Evolutionary conservation across 176 grass and related monocot species (phyloP), one percentile per base, ranked within the genome.

Genomic region (Cymbopogon citratus): DNA sequence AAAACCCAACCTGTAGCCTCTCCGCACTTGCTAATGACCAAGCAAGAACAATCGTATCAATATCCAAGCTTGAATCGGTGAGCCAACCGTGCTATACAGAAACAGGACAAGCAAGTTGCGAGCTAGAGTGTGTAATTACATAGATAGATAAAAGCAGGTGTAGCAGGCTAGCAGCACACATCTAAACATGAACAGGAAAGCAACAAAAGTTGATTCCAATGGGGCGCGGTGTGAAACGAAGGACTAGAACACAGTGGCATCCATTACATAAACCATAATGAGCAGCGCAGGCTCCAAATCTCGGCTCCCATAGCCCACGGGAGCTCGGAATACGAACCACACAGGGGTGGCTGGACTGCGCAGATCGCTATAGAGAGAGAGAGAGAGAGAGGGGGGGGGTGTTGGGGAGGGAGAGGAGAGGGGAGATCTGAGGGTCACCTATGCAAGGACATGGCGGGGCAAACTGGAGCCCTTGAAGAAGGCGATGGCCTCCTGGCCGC

Each of bases 391-490:
- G 33, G 4, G 33, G 33, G 3, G 33, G 3, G 33, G 33, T 34
- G 33, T 4, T 34, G 33, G 33, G 33, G 33, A 36, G 35, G 35
- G 35, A 33, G 35, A 36, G 35, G 35, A 36, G 35, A 36, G 4
- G 35, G 35, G 35, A 36, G 35, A 36, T 36, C 35, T 36, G 35
- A 36, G 35, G 4, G 35, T 36, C 35, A 36, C 35, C 35, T 5
- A 5, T 36, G 35, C 5, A 5, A 5, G 5, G 35, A 36, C 35
- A 6, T 2, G 33, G 33, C 33, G 2, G 33, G 90, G 96, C 79
- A 98, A 87, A 39, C 85, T 87, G 24, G 87, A 91, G 69, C 92
- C 89, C 91, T 91, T 89, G 81, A 98, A 95, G 88, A 98, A 98
- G 54, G 85, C 43, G 62, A 91, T 85, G 67, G 92, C 96, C 89